A percentile compares a stretch with the other conserved stretches of the same genome.
phyloP scores from a whole-genome alignment of 495 filamentous ascomycete genomes.

The Penicillium bovifimosum region DNA sequence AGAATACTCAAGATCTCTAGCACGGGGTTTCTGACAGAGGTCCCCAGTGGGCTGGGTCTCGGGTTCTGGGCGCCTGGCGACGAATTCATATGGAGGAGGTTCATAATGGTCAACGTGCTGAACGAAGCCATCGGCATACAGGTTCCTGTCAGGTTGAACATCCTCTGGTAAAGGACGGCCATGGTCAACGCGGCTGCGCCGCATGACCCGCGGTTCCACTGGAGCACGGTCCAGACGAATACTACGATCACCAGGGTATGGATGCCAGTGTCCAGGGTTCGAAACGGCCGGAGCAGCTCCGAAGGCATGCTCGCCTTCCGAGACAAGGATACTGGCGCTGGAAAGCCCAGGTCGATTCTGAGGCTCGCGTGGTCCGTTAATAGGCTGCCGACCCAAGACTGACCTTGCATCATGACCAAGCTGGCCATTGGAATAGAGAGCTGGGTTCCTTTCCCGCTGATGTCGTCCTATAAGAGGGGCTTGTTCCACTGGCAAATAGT shows the following conservation, averaged over 20 bases:
- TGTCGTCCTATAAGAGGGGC: constrained; percentile 13
- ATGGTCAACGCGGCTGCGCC: constrained; percentile 14
- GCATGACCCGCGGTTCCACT: constrained; percentile 7
- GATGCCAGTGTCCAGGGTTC: constrained; percentile 10
- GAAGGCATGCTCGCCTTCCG: constrained; percentile 12
- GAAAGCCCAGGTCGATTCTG: constrained; percentile 8
- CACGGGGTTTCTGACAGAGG: constrained; percentile 11
- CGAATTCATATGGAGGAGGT: constrained; percentile 20
- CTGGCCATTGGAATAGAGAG: constrained; percentile 6
- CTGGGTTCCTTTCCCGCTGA: constrained; percentile 11
- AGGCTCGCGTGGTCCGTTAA: constrained; percentile 12
- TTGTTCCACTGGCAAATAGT: constrained; percentile 18
- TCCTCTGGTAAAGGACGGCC: constrained; percentile 12
- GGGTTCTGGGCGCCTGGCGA: constrained; percentile 11
- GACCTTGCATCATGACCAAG: constrained; percentile 13
- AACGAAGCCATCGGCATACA: constrained; percentile 38
- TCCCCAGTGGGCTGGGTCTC: constrained; percentile 13
- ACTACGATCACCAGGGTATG: constrained; percentile 20
- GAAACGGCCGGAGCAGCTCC: constrained; percentile 10
- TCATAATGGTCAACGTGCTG: constrained; percentile 32
- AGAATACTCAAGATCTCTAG: constrained; percentile 12
- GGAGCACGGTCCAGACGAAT: constrained; percentile 8
- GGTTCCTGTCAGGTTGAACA: constrained; percentile 15
- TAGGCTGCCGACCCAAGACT: constrained; percentile 13
- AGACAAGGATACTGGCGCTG: constrained; percentile 12